Percentiles rank a stretch among this genome's conserved stretches.
Evolutionary conservation across 768 basidiomycete genomes (phyloP).

Genomic region (Pulveroboletus sp.): DNA sequence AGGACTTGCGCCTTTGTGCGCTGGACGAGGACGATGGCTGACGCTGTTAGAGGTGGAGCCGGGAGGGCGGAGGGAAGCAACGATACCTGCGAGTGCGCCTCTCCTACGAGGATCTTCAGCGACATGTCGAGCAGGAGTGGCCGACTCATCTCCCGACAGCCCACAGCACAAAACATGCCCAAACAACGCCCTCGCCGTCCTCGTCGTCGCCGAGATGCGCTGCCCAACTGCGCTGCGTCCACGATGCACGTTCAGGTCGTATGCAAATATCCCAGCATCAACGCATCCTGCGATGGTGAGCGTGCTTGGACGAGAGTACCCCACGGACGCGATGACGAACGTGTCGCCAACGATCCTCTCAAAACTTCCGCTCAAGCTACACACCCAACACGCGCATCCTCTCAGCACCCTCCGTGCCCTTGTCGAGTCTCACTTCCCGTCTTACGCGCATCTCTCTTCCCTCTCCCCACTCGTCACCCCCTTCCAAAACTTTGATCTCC

Average conservation of each 20-base stretch:
- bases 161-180: slow-evolving; percentile 4
- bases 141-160: too few species aligned
- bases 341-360: slow-evolving; percentile 79
- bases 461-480: slow-evolving; percentile 88
- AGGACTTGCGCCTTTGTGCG: slow-evolving; percentile 14
- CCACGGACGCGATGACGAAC: slow-evolving; percentile 78
- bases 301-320: slow-evolving; percentile 63
- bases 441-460: slow-evolving; percentile 68
- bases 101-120: slow-evolving; percentile 8
- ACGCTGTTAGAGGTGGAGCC: slow-evolving; percentile 6
- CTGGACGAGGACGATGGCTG: slow-evolving; percentile 18
- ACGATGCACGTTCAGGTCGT: slow-evolving; percentile 5
- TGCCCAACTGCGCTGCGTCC: slow-evolving; percentile 5
- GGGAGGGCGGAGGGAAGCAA: not conserved
- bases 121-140: slow-evolving; percentile 10
- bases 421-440: slow-evolving; percentile 79
- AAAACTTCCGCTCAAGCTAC: slow-evolving; percentile 73
- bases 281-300: slow-evolving; percentile 30
- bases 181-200: slow-evolving; percentile 18
- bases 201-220: slow-evolving; percentile 15
- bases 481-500: slow-evolving; percentile 91
- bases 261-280: slow-evolving; percentile 9
- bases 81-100: slow-evolving; percentile 21
- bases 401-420: slow-evolving; percentile 77
- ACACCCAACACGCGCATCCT: slow-evolving; percentile 75